Conservation (phyloP, 495 filamentous ascomycete species). For the Lentithecium fluviatile region DNA sequence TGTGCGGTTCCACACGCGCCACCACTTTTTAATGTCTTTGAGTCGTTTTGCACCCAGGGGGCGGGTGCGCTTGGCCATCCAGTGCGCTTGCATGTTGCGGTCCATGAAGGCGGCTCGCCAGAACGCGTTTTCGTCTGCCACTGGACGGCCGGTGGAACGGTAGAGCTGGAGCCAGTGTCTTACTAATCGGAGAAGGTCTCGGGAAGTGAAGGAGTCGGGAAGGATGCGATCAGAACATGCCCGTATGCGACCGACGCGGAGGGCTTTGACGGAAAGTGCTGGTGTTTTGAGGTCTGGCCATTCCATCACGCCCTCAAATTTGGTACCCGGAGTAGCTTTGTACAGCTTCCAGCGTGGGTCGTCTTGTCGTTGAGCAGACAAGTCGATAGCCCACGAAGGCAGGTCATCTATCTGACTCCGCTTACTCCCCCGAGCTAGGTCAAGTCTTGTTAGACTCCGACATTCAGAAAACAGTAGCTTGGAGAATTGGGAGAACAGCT, state of each 20-base stretch:
- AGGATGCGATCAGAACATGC: too few species aligned
- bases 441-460: background rate
- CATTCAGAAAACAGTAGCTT: background rate
- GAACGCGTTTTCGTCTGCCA: background rate
- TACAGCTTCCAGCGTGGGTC: background rate
- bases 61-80: background rate
- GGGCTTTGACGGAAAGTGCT: background rate
- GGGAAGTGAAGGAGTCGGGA: too few species aligned
- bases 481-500: too few species aligned
- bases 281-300: conserved; percentile 1
- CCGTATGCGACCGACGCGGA: background rate
- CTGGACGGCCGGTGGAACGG: too few species aligned
- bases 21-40: background rate
- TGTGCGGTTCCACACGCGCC: background rate
- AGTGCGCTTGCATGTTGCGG: background rate
- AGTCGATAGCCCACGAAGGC: conserved; percentile 4
- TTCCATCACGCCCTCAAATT: background rate
- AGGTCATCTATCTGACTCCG: background rate
- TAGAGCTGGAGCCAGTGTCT: too few species aligned
- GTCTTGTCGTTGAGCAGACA: background rate
- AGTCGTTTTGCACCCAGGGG: background rate
- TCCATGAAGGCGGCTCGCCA: conserved; percentile 4
- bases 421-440: background rate
- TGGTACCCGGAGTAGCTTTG: background rate
- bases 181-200: too few species aligned